Evolutionary conservation across 2,329 filamentous ascomycete genomes (phyloP).

Genomic region (Nectriaceae sp.): DNA sequence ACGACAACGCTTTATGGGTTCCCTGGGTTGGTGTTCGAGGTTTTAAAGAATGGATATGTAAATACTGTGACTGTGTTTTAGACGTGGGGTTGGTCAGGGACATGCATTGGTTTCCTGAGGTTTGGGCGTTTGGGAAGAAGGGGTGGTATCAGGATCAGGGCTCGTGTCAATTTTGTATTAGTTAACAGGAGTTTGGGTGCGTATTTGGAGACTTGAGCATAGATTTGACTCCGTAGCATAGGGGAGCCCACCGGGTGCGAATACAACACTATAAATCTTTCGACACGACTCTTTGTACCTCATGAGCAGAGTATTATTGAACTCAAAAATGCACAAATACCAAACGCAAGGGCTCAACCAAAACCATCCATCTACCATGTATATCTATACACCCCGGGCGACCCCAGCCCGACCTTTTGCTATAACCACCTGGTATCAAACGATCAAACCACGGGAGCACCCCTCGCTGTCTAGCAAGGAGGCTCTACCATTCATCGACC

Average conservation of each 20-base stretch:
- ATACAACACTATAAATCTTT: too few species aligned
- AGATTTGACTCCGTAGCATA: too few species aligned
- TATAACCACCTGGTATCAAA: too few species aligned
- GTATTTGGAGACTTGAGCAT: too few species aligned
- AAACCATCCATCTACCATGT: background rate
- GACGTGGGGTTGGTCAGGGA: background rate
- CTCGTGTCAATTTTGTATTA: too few species aligned
- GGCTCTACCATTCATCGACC: slow-evolving; percentile 45
- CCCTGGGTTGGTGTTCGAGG: slow-evolving; percentile 92
- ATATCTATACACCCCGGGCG: background rate
- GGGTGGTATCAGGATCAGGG: background rate
- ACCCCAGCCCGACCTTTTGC: too few species aligned
- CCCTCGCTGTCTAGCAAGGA: background rate
- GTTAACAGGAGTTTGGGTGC: too few species aligned
- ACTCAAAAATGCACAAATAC: too few species aligned
- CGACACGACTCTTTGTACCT: too few species aligned
- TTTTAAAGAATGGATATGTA: slow-evolving; percentile 87
- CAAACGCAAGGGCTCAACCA: background rate
- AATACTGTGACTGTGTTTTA: slow-evolving; percentile 88
- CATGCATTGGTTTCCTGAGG: background rate
- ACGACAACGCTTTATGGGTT: slow-evolving; percentile 90
- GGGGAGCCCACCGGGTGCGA: too few species aligned
- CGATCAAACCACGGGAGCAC: background rate
- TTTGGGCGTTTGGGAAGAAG: background rate
- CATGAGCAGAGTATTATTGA: too few species aligned